Evolutionary conservation across 169 alveolate genomes (phyloP), one percentile per base, ranked within the genome.

Genomic region (Eimeria acervulina): DNA sequence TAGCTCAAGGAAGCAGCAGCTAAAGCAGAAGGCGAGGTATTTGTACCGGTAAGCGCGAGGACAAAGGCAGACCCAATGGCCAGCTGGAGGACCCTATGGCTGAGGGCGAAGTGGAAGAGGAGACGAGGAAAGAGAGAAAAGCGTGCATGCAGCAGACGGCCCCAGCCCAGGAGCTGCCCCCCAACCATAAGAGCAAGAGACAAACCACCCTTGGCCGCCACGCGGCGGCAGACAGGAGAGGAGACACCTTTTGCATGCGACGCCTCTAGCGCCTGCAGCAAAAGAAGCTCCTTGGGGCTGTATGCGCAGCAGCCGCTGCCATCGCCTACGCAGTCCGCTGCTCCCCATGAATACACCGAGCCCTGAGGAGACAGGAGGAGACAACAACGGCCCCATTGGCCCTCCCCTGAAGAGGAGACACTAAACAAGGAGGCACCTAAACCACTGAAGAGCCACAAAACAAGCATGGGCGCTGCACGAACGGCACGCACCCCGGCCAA

Each of bases 281-380:
- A 84, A 6, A 23, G 51, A 19, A 89, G 12, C 26, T 21, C 42
- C 47, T 31, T 36, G 17, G 95, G 95, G n/a, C 51, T 2, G 87
- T 10, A 89, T 12, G 52, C 72, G n/a, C 74, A 68, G 10, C 23
- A 3, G 44, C 95, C 95, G 55, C 95, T 66, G 31, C 95, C 95
- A 72, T 89, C 95, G 70, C 95, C 95, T 10, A 89, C 95, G 47
- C 72, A 66, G 87, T 89, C 95, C 12, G 87, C 95, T 15, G 95
- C 66, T 1, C 95, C 95, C 95, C 95, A 89, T 23, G 87, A 36
- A 52, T 63, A 89, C 19, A 89, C 95, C 28, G 87, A 33, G 28
- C 95, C 95, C 95, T 89, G 42, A 72, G 72, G 80, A 84, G 52
- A n/a, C 74, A 36, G 17, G n/a, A n/a, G n/a, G n/a, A n/a, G n/a